Evolutionary conservation across 352 stramenopile species (phyloP), one percentile per base, ranked within the genome.

Genomic region (Globisporangium canariense): DNA sequence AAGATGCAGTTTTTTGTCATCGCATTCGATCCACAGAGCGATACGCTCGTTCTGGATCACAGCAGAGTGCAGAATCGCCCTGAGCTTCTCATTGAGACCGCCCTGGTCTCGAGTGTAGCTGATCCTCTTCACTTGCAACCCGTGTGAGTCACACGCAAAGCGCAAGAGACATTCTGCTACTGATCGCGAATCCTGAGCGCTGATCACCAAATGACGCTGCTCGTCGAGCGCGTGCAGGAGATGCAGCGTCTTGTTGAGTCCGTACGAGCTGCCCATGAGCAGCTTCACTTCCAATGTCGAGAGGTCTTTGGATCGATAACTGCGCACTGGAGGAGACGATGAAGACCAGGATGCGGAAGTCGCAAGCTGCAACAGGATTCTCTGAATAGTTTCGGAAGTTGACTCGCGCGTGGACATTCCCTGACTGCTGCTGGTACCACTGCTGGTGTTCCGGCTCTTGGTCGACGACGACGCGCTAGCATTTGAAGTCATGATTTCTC

Each of bases 101-200:
- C 52, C 52, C 5, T 18, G 47, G 4, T 34, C 47, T 16, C 4
- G 3, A 3, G 55, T 9, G 9, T 51, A 14, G n/a, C 60, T 49
- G 9, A 84, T 10, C 2, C 34, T 9, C 7, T 69, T 68, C 3
- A 84, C 61, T 38, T 79, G 70, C n/a, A 76, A 73, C 0, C 72
- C 74, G 36, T 77, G 67, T 6, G 79, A 30, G 60, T 73, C 70
- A 11, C 76, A 82, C 16, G 69, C 69, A 18, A 84, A 82, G 30
- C 60, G 67, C 25, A 81, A 34, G 22, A 84, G 40, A 30, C 61
- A 65, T n/a, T 73, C 60, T 0, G 62, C 45, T 2, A 82, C 20
- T 1, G 64, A 25, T 6, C 54, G 46, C 11, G 59, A 55, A 10
- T 67, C 16, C 8, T 47, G 43, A 2, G 71, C 53, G 2, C 64